A percentile compares a stretch with the other conserved stretches of the same genome.
Evolutionary conservation across 305 asterid species (phyloP).

Genomic region (Fraxinus platypoda): DNA sequence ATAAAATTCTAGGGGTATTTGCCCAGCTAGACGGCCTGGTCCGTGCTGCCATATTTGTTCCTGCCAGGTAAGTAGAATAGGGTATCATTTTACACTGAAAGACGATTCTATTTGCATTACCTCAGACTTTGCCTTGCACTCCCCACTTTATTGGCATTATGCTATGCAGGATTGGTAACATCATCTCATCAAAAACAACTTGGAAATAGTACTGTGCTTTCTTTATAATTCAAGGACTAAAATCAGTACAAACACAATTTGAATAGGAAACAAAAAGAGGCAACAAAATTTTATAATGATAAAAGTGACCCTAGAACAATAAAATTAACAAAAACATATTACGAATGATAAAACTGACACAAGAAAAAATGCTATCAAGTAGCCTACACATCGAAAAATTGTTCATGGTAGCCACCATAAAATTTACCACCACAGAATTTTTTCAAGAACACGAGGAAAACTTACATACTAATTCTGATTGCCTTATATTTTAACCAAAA

Average conservation of each 20-base stretch:
- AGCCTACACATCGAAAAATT: slow-evolving; percentile 26
- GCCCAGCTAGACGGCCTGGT: not conserved
- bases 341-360: not conserved
- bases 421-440: slow-evolving; percentile 31
- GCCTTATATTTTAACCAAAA: slow-evolving; percentile 33
- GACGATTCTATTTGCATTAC: not conserved
- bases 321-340: slow-evolving; percentile 21
- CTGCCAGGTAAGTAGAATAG: not conserved
- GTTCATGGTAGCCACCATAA: slow-evolving; percentile 40
- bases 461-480: slow-evolving; percentile 28
- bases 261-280: not conserved
- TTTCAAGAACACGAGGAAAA: not conserved
- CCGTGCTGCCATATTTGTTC: not conserved
- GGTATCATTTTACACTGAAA: not conserved
- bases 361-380: slow-evolving; percentile 18
- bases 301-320: not conserved
- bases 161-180: not conserved
- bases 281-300: slow-evolving; percentile 2
- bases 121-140: not conserved
- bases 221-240: not conserved
- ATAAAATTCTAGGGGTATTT: not conserved
- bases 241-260: not conserved
- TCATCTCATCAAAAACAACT: not conserved
- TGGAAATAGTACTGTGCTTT: not conserved
- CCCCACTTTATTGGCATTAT: not conserved